phyloP scores from a whole-genome alignment of 2,329 filamentous ascomycete genomes.

The Trichoderma afroharzianum region DNA sequence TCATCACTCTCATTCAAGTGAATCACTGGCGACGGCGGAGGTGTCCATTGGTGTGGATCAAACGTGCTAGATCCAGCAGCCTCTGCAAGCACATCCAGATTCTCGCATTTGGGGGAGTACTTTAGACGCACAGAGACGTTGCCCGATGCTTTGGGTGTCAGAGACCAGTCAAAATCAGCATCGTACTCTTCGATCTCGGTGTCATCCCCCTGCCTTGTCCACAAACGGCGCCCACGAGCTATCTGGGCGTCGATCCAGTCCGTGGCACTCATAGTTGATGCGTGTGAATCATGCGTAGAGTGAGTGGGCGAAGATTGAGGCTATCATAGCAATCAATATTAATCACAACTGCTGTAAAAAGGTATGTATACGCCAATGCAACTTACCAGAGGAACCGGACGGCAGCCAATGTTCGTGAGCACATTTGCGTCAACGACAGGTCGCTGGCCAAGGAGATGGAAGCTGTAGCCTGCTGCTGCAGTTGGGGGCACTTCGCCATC shows the following conservation, averaged over 20 bases:
- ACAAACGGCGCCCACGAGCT: slow-evolving; percentile 20
- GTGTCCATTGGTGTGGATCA: slow-evolving; percentile 19
- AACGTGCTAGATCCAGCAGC: not conserved
- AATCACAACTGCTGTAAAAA: not conserved
- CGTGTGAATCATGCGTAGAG: slow-evolving; percentile 15
- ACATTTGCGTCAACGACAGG: slow-evolving; percentile 41
- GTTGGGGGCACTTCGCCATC: slow-evolving; percentile 48
- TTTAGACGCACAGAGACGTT: slow-evolving; percentile 21
- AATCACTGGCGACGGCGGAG: slow-evolving; percentile 21
- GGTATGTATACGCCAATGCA: not conserved
- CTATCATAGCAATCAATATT: not conserved
- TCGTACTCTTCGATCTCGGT: slow-evolving; percentile 15
- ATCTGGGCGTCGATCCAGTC: slow-evolving; percentile 29
- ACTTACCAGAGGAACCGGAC: slow-evolving; percentile 36
- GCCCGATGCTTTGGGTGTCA: not conserved
- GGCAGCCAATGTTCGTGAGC: slow-evolving; percentile 40
- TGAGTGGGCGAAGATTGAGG: slow-evolving; percentile 11
- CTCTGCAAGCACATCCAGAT: slow-evolving; percentile 20
- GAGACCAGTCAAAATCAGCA: slow-evolving; percentile 9
- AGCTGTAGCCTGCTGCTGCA: slow-evolving; percentile 51
- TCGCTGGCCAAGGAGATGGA: slow-evolving; percentile 41
- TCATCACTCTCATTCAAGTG: not conserved
- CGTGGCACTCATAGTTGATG: slow-evolving; percentile 24
- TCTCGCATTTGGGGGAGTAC: slow-evolving; percentile 26
- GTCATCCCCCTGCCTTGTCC: slow-evolving; percentile 3